Percentiles rank a stretch among this genome's conserved stretches.
These are phyloP conservation scores for Diaporthe destruens DNA, from an alignment of 2,329 filamentous ascomycete species.

Conservation along the genomic window DNA sequence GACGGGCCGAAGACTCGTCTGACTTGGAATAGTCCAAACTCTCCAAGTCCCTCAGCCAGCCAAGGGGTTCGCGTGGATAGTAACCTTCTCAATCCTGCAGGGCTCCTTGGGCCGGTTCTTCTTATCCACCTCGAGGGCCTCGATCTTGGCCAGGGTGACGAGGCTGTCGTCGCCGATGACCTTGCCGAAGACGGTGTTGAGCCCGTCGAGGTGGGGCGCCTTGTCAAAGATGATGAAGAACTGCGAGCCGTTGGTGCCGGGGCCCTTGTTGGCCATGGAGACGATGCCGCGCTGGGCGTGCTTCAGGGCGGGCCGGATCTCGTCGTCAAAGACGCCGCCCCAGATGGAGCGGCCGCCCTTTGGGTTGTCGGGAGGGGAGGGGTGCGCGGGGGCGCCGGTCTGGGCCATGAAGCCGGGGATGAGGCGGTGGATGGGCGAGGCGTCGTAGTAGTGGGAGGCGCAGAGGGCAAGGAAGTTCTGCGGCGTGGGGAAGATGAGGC, in stretches of 20 bases:
- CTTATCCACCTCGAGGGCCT: conserved; percentile 79
- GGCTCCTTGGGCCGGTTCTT: conserved; percentile 80
- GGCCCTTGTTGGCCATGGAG: conserved; percentile 84
- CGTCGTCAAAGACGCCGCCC: conserved; percentile 81
- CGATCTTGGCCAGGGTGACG: conserved; percentile 77
- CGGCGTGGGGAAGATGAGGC: neutral
- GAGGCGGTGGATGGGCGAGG: conserved; percentile 82
- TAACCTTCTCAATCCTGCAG: conserved; percentile 75
- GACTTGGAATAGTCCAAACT: neutral
- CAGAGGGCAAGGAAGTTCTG: conserved; percentile 91
- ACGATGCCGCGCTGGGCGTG: conserved; percentile 78
- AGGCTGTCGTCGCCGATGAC: conserved; percentile 75
- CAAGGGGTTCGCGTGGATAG: conserved; percentile 84
- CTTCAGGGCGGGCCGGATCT: conserved; percentile 78
- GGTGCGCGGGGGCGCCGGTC: conserved; percentile 73
- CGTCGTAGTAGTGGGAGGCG: conserved; percentile 81
- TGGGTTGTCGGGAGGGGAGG: conserved; percentile 66
- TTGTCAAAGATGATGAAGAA: conserved; percentile 86
- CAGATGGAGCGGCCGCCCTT: conserved; percentile 82
- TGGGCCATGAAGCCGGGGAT: conserved; percentile 87
- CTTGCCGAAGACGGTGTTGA: conserved; percentile 87
- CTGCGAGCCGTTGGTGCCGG: conserved; percentile 80
- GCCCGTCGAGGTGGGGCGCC: conserved; percentile 83
- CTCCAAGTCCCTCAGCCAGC: conserved; percentile 63
- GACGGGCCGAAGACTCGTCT: neutral